These are phyloP conservation scores for Dioscorea zingiberensis DNA, from an alignment of 106 monocot genomes.

Conservation along the genomic window DNA sequence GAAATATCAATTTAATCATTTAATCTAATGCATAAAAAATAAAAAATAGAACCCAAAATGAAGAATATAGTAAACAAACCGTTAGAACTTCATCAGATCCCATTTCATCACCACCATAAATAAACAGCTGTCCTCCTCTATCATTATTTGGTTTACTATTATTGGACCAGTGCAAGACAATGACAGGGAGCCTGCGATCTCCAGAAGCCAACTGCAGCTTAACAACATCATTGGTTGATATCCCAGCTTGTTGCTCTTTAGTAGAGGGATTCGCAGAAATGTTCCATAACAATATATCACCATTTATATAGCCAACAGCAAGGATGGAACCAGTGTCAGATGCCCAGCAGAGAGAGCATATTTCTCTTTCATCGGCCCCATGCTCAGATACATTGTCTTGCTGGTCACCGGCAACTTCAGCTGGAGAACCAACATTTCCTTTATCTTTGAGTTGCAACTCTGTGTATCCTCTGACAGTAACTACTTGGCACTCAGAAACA, in stretches of 20 bases:
- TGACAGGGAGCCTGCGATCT: conserved; percentile 80
- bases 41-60: not conserved
- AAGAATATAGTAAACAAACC: conserved; percentile 30
- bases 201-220: conserved; percentile 87
- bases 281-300: conserved; percentile 90
- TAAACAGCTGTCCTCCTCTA: conserved; percentile 69
- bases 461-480: conserved; percentile 51
- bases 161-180: conserved; percentile 87
- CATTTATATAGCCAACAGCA: conserved; percentile 90
- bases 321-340: conserved; percentile 50
- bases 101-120: conserved; percentile 97
- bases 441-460: conserved; percentile 58
- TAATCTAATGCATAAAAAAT: too few relatives aligned
- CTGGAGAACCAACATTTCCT: conserved; percentile 18
- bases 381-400: conserved; percentile 10
- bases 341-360: conserved; percentile 92
- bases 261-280: conserved; percentile 37
- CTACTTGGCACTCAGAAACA: conserved; percentile 37
- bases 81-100: conserved; percentile 98
- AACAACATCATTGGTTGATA: conserved; percentile 50
- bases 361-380: conserved; percentile 66
- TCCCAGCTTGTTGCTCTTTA: conserved; percentile 33
- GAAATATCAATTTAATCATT: too few relatives aligned
- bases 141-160: conserved; percentile 42
- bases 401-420: conserved; percentile 14